Percentiles rank a stretch among this genome's conserved stretches.
Evolutionary conservation across 1,284 basidiomycete species (phyloP).

Genomic region (Boletellus sp.): DNA sequence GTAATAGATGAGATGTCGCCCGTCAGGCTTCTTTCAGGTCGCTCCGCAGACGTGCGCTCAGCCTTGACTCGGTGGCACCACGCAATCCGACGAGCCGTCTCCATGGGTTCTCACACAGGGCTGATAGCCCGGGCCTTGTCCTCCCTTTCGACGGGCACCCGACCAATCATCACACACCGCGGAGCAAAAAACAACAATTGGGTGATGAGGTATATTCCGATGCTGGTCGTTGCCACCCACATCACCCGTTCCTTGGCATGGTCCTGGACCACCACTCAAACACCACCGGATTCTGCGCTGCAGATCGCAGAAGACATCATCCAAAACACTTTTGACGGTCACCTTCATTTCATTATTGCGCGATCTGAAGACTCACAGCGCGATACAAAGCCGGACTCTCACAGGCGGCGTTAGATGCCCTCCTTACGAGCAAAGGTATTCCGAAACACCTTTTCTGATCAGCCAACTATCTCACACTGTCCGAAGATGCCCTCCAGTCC

Average conservation of each 20-base stretch:
- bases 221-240: slow-evolving; percentile 15
- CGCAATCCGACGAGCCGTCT: not conserved
- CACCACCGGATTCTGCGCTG: slow-evolving; percentile 14
- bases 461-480: slow-evolving; percentile 11
- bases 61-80: not conserved
- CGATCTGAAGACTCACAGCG: slow-evolving; percentile 11
- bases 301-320: slow-evolving; percentile 4
- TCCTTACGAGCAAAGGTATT: slow-evolving; percentile 21
- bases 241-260: slow-evolving; percentile 20
- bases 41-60: not conserved
- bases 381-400: slow-evolving; percentile 18
- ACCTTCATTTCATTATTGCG: slow-evolving; percentile 13
- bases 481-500: slow-evolving; percentile 20
- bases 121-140: not conserved
- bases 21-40: slow-evolving; percentile 10
- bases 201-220: slow-evolving; percentile 6
- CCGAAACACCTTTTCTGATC: slow-evolving; percentile 7
- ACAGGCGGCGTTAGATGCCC: slow-evolving; percentile 14
- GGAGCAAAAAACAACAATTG: not conserved
- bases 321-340: slow-evolving; percentile 23
- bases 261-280: slow-evolving; percentile 28
- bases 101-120: slow-evolving; percentile 1
- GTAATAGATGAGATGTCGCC: not conserved
- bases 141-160: not conserved
- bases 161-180: not conserved